These are phyloP conservation scores for Colletotrichum acutatum DNA, from an alignment of 2,329 filamentous ascomycete genomes.

Conservation along the genomic window DNA sequence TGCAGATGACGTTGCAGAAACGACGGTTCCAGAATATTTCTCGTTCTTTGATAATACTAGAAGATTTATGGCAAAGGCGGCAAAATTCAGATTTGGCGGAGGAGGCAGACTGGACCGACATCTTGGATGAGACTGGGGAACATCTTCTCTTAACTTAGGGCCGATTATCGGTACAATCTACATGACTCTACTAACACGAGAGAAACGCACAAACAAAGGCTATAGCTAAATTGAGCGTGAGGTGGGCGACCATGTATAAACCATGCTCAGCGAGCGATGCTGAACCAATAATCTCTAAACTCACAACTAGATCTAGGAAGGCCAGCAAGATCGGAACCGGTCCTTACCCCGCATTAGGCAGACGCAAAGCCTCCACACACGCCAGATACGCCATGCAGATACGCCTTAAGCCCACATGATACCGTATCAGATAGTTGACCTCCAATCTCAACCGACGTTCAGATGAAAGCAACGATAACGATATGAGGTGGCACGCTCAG, in stretches of 20 bases:
- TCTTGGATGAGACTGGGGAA: conserved; percentile 15
- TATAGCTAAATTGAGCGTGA: not conserved
- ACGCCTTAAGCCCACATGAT: not conserved
- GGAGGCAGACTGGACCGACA: conserved; percentile 19
- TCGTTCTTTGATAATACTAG: conserved; percentile 1
- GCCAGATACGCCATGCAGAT: conserved; percentile 25
- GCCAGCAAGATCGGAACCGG: not conserved
- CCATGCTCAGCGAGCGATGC: not conserved
- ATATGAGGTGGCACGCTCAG: not conserved
- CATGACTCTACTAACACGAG: not conserved
- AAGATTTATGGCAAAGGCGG: conserved; percentile 26
- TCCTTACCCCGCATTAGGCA: not conserved
- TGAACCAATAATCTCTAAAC: not conserved
- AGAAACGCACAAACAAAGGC: not conserved
- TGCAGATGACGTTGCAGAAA: conserved; percentile 28
- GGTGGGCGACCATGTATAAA: not conserved
- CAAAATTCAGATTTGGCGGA: not conserved
- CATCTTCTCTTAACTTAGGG: conserved; percentile 21
- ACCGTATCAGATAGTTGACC: not conserved
- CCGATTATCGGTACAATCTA: not conserved
- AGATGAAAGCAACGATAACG: not conserved
- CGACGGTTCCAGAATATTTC: conserved; percentile 24
- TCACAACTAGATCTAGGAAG: not conserved
- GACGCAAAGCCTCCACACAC: not conserved
- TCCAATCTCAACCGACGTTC: not conserved